Base-by-base conservation (phyloP, 768 basidiomycete genomes). In the Leucocoprinus birnbaumii region DNA sequence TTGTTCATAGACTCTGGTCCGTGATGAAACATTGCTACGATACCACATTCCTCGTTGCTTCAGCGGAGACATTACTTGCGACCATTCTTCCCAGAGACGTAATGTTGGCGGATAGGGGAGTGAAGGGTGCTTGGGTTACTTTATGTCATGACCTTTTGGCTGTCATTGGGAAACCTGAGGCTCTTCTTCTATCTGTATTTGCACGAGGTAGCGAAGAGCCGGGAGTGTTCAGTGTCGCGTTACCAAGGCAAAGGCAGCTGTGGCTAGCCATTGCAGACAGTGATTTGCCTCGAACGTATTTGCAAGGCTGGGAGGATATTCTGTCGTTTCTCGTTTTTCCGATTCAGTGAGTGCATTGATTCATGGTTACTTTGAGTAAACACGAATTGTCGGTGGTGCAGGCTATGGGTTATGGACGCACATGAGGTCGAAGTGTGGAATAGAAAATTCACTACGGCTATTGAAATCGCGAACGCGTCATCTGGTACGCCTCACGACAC, bases 141-240 rank as follows among this genome's bases (percentile, higher is more conserved):
- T 61, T 87, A 13, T 85, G 82, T 56, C 67, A 70, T 8, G 71
- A 75, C 51, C 68, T 87, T 18, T 67, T 85, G 31, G 69, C 71
- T 2, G 60, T 68, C 9, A 38, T 38, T 10, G 1, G 76, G 73
- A 22, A 62, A 75, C 11, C 74, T 77, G 18, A 68, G 70, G 1
- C 61, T 80, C 41, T 57, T 81, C 37, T 38, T 38, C 63, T 70
- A 31, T 64, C 71, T 25, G 48, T 76, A 25, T 68, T 63, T 24
- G 61, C 61, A 16, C 61, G 61, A 18, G 64, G 62, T n/a, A 11
- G 31, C 31, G 67, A 68, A 46, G 59, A 58, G 48, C 62, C 60
- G 24, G 63, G 60, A 21, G 63, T 61, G 16, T 57, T 61, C 44
- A 69, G 75, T 16, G 57, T 61, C 45, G 70, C 75, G 38, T 63